These are phyloP conservation scores for Tetracentron sinense DNA, from an alignment of 164 flowering plant genomes.

Conservation along the genomic window DNA sequence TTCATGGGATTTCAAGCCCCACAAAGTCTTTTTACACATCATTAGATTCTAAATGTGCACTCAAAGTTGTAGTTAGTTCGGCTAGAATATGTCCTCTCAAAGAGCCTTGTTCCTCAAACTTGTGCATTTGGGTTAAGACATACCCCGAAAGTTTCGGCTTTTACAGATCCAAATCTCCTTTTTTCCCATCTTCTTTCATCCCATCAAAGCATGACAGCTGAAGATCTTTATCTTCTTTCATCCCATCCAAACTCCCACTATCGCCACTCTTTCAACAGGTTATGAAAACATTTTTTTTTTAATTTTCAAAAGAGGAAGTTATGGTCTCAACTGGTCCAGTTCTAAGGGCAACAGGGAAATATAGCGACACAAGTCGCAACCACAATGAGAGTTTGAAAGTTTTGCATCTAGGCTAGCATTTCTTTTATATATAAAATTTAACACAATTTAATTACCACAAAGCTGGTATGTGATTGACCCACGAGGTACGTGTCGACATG, in stretches of 20 bases:
- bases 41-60: background rate
- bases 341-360: too few species aligned
- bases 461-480: background rate
- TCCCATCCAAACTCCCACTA: too few species aligned
- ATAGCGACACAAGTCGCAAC: too few species aligned
- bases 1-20: background rate
- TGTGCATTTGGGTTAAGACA: background rate
- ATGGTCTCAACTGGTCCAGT: too few species aligned
- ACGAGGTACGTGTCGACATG: too few species aligned
- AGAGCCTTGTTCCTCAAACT: background rate
- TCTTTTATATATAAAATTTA: too few species aligned
- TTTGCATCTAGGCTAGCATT: too few species aligned
- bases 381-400: too few species aligned
- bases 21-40: background rate
- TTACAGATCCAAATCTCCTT: conserved; percentile 13
- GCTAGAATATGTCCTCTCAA: background rate
- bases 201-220: conserved; percentile 4
- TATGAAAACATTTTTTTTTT: too few species aligned
- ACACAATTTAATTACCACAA: background rate
- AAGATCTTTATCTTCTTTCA: background rate
- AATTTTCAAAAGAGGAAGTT: too few species aligned
- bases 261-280: too few species aligned
- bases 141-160: conserved; percentile 15
- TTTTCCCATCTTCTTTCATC: background rate
- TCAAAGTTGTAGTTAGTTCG: background rate